These are phyloP conservation scores for Colletotrichum shisoi DNA, from an alignment of 2,329 filamentous ascomycete genomes.

Conservation along the genomic window DNA sequence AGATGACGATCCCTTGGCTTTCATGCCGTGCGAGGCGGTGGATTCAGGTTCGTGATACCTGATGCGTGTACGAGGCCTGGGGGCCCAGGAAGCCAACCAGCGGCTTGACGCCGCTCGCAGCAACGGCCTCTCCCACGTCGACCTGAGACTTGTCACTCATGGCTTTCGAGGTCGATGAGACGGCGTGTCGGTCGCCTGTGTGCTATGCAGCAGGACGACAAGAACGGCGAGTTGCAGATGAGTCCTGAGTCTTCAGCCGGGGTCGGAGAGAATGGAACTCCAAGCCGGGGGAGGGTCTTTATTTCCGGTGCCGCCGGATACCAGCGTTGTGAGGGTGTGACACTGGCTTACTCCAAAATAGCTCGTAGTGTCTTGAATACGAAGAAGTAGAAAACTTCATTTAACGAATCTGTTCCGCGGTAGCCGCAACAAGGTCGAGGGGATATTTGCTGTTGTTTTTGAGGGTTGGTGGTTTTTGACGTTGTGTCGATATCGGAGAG, in stretches of 20 bases:
- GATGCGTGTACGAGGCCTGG: conserved; percentile 60
- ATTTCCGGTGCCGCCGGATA: conserved; percentile 28
- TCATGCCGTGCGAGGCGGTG: conserved; percentile 15
- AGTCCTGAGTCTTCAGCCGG: background rate
- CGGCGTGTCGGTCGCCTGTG: background rate
- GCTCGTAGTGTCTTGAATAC: conserved; percentile 23
- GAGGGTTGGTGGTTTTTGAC: background rate
- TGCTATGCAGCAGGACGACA: background rate
- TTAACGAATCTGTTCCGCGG: conserved; percentile 9
- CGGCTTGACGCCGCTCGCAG: conserved; percentile 41
- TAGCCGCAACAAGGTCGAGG: background rate
- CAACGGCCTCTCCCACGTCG: conserved; percentile 18
- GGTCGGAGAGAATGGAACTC: conserved; percentile 13
- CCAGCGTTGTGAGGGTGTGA: conserved; percentile 27
- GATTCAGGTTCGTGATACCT: conserved; percentile 49
- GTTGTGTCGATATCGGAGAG: conserved; percentile 24
- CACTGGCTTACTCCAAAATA: conserved; percentile 11
- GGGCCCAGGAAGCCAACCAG: conserved; percentile 61
- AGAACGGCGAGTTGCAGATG: conserved; percentile 7
- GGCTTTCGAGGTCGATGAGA: conserved; percentile 5
- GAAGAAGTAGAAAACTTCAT: conserved; percentile 24
- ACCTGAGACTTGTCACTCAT: conserved; percentile 34
- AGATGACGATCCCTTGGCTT: conserved; percentile 37
- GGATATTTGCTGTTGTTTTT: background rate
- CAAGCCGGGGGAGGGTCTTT: conserved; percentile 5